Conservation (phyloP, 2,329 filamentous ascomycete species). For the Beauveria sp. region DNA sequence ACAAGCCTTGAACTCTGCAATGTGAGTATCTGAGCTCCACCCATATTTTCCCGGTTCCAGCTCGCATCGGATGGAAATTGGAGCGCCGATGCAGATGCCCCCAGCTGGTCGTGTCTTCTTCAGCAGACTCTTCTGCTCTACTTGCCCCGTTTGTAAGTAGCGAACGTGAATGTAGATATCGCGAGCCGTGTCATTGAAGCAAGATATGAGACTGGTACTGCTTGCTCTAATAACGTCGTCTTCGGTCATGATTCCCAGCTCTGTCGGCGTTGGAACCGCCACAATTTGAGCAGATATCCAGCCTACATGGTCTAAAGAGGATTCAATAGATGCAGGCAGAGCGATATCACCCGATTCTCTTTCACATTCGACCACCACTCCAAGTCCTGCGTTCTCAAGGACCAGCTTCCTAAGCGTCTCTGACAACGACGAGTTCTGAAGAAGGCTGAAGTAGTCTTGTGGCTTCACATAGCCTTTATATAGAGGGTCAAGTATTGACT, state of each 20-base stretch:
- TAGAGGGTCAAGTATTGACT: constrained; percentile 9
- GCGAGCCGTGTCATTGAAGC: constrained; percentile 7
- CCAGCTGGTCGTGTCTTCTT: neutral
- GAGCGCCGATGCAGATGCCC: neutral
- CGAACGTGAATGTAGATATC: constrained; percentile 11
- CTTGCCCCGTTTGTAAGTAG: constrained; percentile 11
- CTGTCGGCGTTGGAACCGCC: constrained; percentile 12
- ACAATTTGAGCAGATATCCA: constrained; percentile 14
- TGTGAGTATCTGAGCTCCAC: constrained; percentile 11
- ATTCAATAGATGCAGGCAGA: constrained; percentile 12
- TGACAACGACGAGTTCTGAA: constrained; percentile 10
- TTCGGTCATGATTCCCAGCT: neutral
- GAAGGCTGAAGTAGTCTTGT: constrained; percentile 9
- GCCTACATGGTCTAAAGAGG: constrained; percentile 10
- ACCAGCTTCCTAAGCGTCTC: constrained; percentile 3
- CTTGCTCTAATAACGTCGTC: constrained; percentile 7
- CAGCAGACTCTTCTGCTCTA: constrained; percentile 9
- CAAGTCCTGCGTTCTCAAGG: constrained; percentile 10
- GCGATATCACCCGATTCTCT: constrained; percentile 10
- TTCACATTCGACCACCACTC: constrained; percentile 11
- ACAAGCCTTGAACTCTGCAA: constrained; percentile 13
- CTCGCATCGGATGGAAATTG: constrained; percentile 6
- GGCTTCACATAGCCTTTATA: constrained; percentile 11
- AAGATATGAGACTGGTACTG: constrained; percentile 8
- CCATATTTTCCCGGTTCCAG: constrained; percentile 8